These are phyloP conservation scores for Jacaranda copaia DNA, from an alignment of 257 asterid species.

Conservation along the genomic window DNA sequence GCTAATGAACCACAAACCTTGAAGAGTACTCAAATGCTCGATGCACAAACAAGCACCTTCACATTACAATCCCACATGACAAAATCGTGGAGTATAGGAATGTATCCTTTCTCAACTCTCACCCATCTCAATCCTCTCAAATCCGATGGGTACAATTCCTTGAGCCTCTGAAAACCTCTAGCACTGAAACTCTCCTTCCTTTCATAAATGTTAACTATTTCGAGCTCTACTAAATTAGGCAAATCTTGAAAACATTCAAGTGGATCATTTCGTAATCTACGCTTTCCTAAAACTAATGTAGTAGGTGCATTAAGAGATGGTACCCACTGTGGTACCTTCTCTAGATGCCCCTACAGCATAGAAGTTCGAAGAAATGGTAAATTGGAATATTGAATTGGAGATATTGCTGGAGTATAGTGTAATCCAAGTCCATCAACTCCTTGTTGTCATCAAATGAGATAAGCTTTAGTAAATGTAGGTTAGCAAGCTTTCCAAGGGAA, in stretches of 20 bases:
- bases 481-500: constrained; percentile 36
- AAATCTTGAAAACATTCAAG: constrained; percentile 28
- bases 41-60: constrained; percentile 26
- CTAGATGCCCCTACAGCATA: background rate
- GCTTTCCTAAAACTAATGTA: background rate
- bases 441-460: background rate
- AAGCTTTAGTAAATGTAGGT: background rate
- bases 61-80: background rate
- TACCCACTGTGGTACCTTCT: constrained; percentile 32
- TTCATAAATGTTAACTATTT: background rate
- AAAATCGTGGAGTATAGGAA: constrained; percentile 27
- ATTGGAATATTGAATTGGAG: background rate
- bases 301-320: constrained; percentile 8
- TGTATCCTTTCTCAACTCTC: constrained; percentile 22
- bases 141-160: rapidly evolving
- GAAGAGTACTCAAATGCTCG: constrained; percentile 17
- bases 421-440: constrained; percentile 23
- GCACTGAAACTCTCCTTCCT: constrained; percentile 34
- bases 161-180: constrained; percentile 26
- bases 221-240: constrained; percentile 13
- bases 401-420: background rate
- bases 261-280: constrained; percentile 16
- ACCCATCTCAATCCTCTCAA: constrained; percentile 24
- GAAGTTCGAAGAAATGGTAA: background rate
- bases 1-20: background rate